Base-by-base conservation (phyloP, 1,139 yeast genomes). In the Candida neerlandica region DNA sequence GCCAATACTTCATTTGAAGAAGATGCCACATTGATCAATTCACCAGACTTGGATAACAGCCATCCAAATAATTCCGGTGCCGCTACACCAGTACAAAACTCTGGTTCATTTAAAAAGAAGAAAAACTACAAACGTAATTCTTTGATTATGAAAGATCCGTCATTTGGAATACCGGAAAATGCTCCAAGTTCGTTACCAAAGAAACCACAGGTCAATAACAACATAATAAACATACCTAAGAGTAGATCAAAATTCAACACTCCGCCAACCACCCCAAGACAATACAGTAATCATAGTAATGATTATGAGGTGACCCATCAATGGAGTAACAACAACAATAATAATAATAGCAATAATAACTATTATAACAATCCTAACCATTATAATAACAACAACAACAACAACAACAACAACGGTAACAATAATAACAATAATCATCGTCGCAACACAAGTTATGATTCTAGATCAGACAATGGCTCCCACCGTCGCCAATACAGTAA, bases 1-100 rank as follows among this genome's bases (percentile, higher is more conserved):
- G 59, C 63, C n/a, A 65, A 65, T 46, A 56, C 59, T 23, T 66
- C 72, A n/a, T 67, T 69, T 56, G 77, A 71, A 47, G 77, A 71
- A 26, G 56, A 51, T 21, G 63, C 66, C 4, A 67, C 73, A 1
- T 60, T 67, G 44, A 59, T 64, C 18, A 65, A 58, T 41, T 63
- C 71, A 12, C 69, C 71, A 1, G 70, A 67, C 40, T 42, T 43
- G 14, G 51, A 47, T 2, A 43, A 47, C n/a, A 14, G 30, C 27
- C 19, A 46, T 52, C 18, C 54, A 16, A 51, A 55, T 38, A 51
- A 51, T 12, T 40, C 43, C 10, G 34, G 43, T 16, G 33, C 38
- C 11, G 53, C 42, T 63, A 29, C 59, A 63, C 29, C 43, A 41
- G 29, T 38, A 57, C 63, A 59, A 40, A 69, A 63, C 52, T 61